Conservation (phyloP, 495 filamentous ascomycete species). For the Neurospora pannonica region DNA sequence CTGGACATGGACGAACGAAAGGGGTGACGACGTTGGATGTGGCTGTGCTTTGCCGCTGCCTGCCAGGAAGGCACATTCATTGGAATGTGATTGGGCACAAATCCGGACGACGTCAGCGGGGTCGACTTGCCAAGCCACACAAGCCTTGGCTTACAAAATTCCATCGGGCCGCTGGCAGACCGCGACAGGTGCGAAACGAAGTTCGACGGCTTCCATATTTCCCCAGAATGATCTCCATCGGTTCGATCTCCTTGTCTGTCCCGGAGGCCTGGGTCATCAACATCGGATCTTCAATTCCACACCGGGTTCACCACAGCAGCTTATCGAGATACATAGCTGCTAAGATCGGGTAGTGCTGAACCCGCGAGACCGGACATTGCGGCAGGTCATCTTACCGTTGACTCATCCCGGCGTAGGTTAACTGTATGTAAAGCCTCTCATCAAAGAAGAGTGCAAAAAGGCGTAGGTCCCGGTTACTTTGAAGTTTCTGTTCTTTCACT, state of each 20-base stretch:
- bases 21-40: conserved; percentile 19
- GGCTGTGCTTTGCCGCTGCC: conserved; percentile 11
- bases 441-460: not conserved
- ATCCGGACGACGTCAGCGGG: conserved; percentile 11
- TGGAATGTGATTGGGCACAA: conserved; percentile 2
- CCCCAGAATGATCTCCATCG: not conserved
- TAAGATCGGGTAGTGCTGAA: not conserved
- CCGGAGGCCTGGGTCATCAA: not conserved
- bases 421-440: not conserved
- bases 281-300: not conserved
- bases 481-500: not conserved
- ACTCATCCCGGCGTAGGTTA: not conserved
- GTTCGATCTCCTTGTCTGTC: not conserved
- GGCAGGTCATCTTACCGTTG: conserved; percentile 1
- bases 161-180: not conserved
- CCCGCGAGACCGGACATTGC: not conserved
- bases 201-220: not conserved
- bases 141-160: not conserved
- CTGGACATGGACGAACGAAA: conserved; percentile 1
- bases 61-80: not conserved
- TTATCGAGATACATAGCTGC: not conserved
- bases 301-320: not conserved
- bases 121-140: not conserved
- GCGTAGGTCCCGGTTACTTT: conserved; percentile 4
- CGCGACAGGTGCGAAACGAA: not conserved